Evolutionary conservation across 257 asterid genomes (phyloP).

Genomic region (Thymus quinquecostatus): DNA sequence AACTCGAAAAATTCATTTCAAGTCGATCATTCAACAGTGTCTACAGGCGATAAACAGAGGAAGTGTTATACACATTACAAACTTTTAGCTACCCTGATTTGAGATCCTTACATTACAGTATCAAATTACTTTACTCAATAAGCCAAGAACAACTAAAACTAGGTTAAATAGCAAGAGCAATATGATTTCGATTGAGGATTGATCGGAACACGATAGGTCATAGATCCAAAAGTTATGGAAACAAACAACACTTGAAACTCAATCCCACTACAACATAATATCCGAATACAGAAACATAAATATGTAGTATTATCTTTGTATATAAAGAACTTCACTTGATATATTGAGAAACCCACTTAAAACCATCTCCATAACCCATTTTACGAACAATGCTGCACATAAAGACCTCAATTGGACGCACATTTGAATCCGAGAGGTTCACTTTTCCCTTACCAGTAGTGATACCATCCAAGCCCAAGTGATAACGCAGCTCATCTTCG

Average conservation of each 20-base stretch:
- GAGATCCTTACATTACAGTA: too few species aligned
- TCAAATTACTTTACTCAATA: too few species aligned
- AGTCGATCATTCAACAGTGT: too few species aligned
- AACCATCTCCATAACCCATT: constrained; percentile 93
- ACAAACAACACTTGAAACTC: constrained; percentile 32
- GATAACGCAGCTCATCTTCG: constrained; percentile 72
- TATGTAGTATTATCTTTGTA: constrained; percentile 27
- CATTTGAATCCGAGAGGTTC: constrained; percentile 63
- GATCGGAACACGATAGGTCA: too few species aligned
- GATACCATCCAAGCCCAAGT: constrained; percentile 63
- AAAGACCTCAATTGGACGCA: constrained; percentile 76
- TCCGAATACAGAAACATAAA: constrained; percentile 15
- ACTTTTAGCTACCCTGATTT: too few species aligned
- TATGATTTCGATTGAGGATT: constrained; percentile 18
- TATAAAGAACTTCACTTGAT: constrained; percentile 42
- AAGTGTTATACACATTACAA: too few species aligned
- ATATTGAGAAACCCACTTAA: constrained; percentile 83
- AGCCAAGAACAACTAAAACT: neutral
- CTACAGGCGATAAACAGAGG: too few species aligned
- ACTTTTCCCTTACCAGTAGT: constrained; percentile 88
- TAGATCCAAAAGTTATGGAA: neutral
- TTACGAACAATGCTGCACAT: constrained; percentile 93
- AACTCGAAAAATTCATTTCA: too few species aligned
- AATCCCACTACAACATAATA: constrained; percentile 26
- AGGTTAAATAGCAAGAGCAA: neutral